phyloP scores from a whole-genome alignment of 768 basidiomycete species.

The Lanmaoa pseudosensibilis region DNA sequence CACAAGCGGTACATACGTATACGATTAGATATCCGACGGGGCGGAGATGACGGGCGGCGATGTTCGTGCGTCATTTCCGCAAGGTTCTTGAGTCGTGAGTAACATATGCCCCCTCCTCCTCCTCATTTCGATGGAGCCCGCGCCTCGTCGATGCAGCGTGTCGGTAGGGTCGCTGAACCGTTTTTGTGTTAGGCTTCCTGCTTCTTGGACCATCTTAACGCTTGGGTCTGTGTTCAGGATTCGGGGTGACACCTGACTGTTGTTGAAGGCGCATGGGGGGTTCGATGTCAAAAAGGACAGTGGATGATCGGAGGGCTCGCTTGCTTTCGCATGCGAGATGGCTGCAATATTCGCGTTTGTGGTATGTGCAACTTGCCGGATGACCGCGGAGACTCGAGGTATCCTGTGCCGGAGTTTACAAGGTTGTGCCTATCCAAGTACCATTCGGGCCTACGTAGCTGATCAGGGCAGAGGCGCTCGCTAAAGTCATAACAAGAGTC shows the following conservation, averaged over 20 bases:
- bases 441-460: neutral
- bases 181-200: neutral
- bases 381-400: neutral
- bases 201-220: too few relatives aligned
- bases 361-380: neutral
- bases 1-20: neutral
- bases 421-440: neutral
- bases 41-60: neutral
- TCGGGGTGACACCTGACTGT: slow-evolving; percentile 3
- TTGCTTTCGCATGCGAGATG: neutral
- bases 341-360: neutral
- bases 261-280: neutral
- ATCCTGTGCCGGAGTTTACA: neutral
- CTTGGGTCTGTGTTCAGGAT: slow-evolving; percentile 6
- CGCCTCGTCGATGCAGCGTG: slow-evolving; percentile 30
- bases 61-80: slow-evolving; percentile 11
- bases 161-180: slow-evolving; percentile 18
- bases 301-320: neutral
- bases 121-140: neutral
- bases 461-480: neutral
- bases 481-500: neutral
- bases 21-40: neutral
- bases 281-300: neutral
- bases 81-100: neutral
- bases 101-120: too few relatives aligned